Evolutionary conservation across 768 basidiomycete genomes (phyloP).

Genomic region (Rhodocollybia butyracea): DNA sequence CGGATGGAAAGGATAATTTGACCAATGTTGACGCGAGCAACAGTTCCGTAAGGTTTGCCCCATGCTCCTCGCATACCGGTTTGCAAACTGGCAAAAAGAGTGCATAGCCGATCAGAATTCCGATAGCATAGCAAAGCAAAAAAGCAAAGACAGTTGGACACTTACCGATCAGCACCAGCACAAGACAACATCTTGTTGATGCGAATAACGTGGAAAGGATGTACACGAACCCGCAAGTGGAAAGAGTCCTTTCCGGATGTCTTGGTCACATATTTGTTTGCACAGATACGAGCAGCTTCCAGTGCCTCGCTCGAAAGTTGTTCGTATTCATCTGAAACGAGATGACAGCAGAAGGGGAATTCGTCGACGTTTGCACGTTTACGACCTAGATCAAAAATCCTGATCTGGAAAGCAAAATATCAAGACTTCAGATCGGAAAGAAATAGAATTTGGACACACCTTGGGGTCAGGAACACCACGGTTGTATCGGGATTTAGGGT

Average conservation of each 20-base stretch:
- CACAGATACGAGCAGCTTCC: slow-evolving; percentile 97
- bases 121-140: neutral
- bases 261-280: slow-evolving; percentile 99
- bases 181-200: slow-evolving; percentile 99
- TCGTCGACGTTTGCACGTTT: slow-evolving; percentile 97
- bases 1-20: slow-evolving; percentile 89
- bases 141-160: neutral
- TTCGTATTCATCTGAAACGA: slow-evolving; percentile 98
- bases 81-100: slow-evolving; percentile 56
- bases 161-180: slow-evolving; percentile 95
- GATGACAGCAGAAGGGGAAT: slow-evolving; percentile 95
- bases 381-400: slow-evolving; percentile 93
- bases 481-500: slow-evolving; percentile 93
- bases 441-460: slow-evolving; percentile 32
- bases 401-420: slow-evolving; percentile 59
- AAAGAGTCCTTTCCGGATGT: slow-evolving; percentile 97
- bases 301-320: slow-evolving; percentile 94
- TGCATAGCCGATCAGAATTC: neutral
- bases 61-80: slow-evolving; percentile 99
- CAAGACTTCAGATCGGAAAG: neutral
- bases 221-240: slow-evolving; percentile 95
- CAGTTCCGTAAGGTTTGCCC: slow-evolving; percentile 98
- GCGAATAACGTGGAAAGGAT: slow-evolving; percentile 98
- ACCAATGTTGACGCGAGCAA: slow-evolving; percentile 95
- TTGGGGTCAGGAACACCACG: slow-evolving; percentile 98